phyloP scores from a whole-genome alignment of 306 rosid species.

The Elaeagnus macrophylla region DNA sequence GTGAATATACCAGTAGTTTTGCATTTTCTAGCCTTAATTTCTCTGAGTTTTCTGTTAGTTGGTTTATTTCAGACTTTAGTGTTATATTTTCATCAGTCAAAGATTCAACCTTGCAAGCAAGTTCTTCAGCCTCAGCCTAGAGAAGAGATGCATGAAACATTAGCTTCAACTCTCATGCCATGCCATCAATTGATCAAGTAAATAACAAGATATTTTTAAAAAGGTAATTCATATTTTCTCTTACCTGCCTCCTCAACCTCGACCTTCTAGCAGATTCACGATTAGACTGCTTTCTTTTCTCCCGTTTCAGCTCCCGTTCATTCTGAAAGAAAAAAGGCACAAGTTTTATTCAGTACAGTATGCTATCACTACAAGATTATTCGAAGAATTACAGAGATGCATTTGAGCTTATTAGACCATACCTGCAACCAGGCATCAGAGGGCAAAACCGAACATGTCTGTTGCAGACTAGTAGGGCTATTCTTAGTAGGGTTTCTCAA shows the following conservation, averaged over 20 bases:
- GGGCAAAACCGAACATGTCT: constrained; percentile 49
- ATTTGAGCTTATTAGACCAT: constrained; percentile 7
- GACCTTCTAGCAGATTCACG: constrained; percentile 98
- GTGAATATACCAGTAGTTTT: constrained; percentile 42
- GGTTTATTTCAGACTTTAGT: constrained; percentile 57
- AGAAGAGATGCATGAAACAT: constrained; percentile 6
- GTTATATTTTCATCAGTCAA: constrained; percentile 48
- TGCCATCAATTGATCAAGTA: background rate
- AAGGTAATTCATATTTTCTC: background rate
- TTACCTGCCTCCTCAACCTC: constrained; percentile 95
- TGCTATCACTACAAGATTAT: background rate
- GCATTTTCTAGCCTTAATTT: constrained; percentile 72
- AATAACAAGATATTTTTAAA: no score
- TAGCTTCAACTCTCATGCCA: constrained; percentile 4
- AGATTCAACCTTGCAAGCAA: constrained; percentile 60
- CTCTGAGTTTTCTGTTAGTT: constrained; percentile 51
- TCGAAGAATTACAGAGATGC: background rate
- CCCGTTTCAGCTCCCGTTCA: constrained; percentile 82
- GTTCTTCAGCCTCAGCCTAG: constrained; percentile 88
- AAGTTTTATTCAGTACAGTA: constrained; percentile 2
- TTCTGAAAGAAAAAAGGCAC: constrained; percentile 35
- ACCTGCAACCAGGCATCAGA: constrained; percentile 74
- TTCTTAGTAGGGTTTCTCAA: constrained; percentile 46
- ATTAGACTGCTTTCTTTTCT: constrained; percentile 93
- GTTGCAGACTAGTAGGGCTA: constrained; percentile 25